A percentile compares a stretch with the other conserved stretches of the same genome.
phyloP scores from a whole-genome alignment of 805 yeast genomes.

The Lipomyces anomalus region DNA sequence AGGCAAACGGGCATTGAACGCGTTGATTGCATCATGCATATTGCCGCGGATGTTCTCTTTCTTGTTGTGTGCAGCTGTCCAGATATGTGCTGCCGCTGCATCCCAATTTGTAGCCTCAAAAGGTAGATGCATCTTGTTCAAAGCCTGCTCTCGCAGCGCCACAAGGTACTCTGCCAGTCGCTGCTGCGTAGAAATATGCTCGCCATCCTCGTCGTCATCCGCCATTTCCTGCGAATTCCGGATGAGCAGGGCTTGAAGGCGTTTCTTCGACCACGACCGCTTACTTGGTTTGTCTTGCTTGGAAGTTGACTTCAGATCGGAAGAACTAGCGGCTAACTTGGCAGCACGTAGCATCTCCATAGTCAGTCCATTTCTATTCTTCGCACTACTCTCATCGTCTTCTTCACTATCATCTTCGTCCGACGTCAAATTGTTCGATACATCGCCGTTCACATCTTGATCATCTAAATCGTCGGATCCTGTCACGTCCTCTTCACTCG shows the following conservation, averaged over 20 bases:
- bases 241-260: neutral
- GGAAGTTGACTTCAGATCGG: too few relatives aligned
- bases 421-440: neutral
- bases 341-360: neutral
- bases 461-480: neutral
- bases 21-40: slow-evolving; percentile 17
- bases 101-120: too few relatives aligned
- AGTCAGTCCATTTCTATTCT: neutral
- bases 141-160: slow-evolving; percentile 13
- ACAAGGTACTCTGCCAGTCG: slow-evolving; percentile 17
- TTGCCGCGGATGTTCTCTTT: slow-evolving; percentile 2
- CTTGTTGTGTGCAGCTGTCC: slow-evolving; percentile 8
- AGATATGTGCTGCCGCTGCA: too few relatives aligned
- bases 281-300: neutral
- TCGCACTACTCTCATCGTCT: neutral
- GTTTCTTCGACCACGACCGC: neutral
- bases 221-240: neutral
- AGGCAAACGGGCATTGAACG: slow-evolving; percentile 8
- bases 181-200: slow-evolving; percentile 4
- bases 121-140: slow-evolving; percentile 8
- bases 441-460: neutral
- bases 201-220: neutral
- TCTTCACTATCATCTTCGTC: neutral
- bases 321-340: neutral
- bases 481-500: slow-evolving; percentile 4